Base-by-base conservation (phyloP, 2,329 filamentous ascomycete species). In the Alternaria hordeiaustralica region DNA sequence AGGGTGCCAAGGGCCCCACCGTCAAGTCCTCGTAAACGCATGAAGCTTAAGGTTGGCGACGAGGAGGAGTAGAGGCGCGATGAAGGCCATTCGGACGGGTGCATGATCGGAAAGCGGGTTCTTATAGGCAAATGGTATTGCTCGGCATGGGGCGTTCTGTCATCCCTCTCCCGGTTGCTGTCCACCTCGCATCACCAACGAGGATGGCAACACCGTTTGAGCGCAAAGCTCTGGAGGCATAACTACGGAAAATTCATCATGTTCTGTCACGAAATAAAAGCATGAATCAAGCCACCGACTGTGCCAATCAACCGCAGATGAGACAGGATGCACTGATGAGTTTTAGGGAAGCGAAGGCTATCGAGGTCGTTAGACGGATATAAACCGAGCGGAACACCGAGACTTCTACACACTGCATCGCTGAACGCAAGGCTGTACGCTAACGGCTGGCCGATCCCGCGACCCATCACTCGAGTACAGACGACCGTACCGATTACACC, bases 1-100 rank as follows among this genome's bases (percentile, higher is more conserved):
- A 96, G 88, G 91, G 90, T 81, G 87, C 94, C 77, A 90, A 90
- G 76, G 92, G 92, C 79, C 86, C 88, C 77, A 66, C 70, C 61
- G 71, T 70, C 76, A 70, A 78, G 58, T 45, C 62, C 49, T 63
- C 65, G 59, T 67, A 67, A 65, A 67, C 56, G 60, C 45, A 51
- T 56, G 58, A 41, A 68, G 46, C 50, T 58, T 50, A 60, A 68
- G 44, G 60, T 60, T 45, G 62, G 63, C 55, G 65, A 66, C 26
- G 62, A 63, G 60, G 61, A 53, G 64, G 67, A 64, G 70, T 64
- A 65, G 66, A 58, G 72, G 74, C 65, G 69, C 68, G 71, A 71
- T 70, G 67, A 68, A 70, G 66, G 70, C 65, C 65, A 64, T 65
- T 64, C 56, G 70, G 69, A 67, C 64, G 68, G 73, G 67, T 72